Percentiles rank a stretch among this genome's conserved stretches.
These are phyloP conservation scores for Trichophyton equinum DNA, from an alignment of 2,329 filamentous ascomycete species.

Conservation along the genomic window DNA sequence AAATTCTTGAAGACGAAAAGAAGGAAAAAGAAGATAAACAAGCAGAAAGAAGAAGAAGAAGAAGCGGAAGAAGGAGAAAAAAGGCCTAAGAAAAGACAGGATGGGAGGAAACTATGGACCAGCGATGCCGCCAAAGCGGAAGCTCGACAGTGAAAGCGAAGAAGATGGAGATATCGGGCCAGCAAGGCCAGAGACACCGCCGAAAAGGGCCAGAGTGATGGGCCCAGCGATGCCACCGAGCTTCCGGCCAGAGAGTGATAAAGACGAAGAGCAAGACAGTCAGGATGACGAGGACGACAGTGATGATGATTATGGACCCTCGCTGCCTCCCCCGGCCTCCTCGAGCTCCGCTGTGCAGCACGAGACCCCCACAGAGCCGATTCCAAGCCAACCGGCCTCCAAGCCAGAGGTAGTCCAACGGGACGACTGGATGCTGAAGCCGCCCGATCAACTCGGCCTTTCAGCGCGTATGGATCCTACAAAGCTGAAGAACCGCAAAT, in stretches of 20 bases:
- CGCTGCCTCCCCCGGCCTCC: constrained; percentile 15
- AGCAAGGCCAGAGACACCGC: neutral
- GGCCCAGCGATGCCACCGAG: constrained; percentile 41
- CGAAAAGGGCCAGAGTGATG: constrained; percentile 39
- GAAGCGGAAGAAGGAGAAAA: neutral
- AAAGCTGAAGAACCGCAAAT: constrained; percentile 66
- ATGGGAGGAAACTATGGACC: constrained; percentile 4
- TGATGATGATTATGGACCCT: constrained; percentile 29
- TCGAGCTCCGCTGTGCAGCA: neutral
- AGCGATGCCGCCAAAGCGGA: constrained; percentile 7
- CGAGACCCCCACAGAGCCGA: neutral
- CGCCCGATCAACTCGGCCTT: constrained; percentile 43
- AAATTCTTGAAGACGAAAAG: neutral
- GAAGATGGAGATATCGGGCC: neutral
- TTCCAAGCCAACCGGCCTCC: constrained; percentile 15
- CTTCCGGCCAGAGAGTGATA: neutral
- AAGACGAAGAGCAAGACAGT: constrained; percentile 13
- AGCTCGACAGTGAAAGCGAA: constrained; percentile 3
- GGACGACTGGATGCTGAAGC: constrained; percentile 73
- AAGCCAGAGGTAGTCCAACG: constrained; percentile 45
- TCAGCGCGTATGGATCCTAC: constrained; percentile 58
- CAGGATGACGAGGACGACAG: constrained; percentile 24
- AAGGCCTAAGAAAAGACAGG: neutral
- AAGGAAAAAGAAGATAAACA: neutral
- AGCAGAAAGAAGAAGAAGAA: neutral